Percentiles rank a stretch among this genome's conserved stretches.
These are phyloP conservation scores for Linnemannia exigua DNA, from an alignment of 192 early-diverging fungal species.

Conservation along the genomic window DNA sequence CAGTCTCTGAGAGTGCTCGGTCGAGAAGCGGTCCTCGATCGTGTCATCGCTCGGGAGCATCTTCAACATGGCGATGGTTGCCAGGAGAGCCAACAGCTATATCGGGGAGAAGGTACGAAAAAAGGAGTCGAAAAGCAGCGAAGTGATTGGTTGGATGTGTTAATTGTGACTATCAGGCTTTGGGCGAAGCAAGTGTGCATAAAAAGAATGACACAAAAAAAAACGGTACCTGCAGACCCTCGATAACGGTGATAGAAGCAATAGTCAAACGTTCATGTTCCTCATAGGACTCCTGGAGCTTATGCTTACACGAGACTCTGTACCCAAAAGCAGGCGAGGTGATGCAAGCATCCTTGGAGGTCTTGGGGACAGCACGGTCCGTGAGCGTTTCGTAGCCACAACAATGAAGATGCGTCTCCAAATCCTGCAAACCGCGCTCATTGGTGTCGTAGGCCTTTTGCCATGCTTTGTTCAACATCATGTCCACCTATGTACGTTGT, in stretches of 20 bases:
- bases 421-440: constrained; percentile 12
- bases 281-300: constrained; percentile 19
- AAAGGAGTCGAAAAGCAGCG: not conserved
- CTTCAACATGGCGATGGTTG: constrained; percentile 6
- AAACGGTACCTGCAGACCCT: constrained; percentile 26
- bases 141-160: not conserved
- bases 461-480: constrained; percentile 23
- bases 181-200: not conserved
- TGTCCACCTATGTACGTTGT: constrained; percentile 22
- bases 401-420: constrained; percentile 35
- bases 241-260: not conserved
- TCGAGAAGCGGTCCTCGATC: constrained; percentile 4
- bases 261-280: constrained; percentile 7
- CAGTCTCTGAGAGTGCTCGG: constrained; percentile 25
- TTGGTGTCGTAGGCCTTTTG: constrained; percentile 23
- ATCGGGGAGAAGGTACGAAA: too few species aligned
- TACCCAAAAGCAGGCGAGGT: constrained; percentile 43
- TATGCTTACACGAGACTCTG: constrained; percentile 13
- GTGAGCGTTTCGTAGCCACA: constrained; percentile 30
- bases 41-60: constrained; percentile 17
- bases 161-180: too few species aligned
- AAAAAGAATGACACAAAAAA: not conserved
- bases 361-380: constrained; percentile 37
- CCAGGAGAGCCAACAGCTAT: constrained; percentile 28
- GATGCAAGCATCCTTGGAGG: constrained; percentile 13